phyloP scores from a whole-genome alignment of 257 asterid genomes.

The Solanum chmielewskii region DNA sequence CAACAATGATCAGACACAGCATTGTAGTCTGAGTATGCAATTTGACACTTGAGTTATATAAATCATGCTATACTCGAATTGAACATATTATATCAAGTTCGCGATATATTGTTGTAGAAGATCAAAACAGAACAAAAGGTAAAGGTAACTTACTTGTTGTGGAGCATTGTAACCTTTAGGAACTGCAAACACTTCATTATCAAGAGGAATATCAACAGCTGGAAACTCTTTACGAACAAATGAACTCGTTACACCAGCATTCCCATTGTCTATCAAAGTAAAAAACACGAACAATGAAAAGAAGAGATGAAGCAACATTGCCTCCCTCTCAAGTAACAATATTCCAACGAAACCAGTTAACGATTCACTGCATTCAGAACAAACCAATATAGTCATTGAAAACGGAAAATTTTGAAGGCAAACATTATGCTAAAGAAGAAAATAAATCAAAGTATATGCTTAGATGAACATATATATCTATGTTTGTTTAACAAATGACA shows the following conservation, averaged over 20 bases:
- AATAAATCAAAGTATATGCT: background rate
- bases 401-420: background rate
- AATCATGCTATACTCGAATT: background rate
- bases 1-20: background rate
- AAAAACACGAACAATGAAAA: conserved; percentile 33
- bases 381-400: background rate
- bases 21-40: background rate
- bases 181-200: conserved; percentile 58
- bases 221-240: conserved; percentile 78
- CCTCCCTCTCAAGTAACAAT: background rate
- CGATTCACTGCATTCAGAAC: background rate
- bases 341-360: background rate
- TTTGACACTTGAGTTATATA: background rate
- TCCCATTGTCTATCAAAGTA: conserved; percentile 34
- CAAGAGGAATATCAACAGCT: conserved; percentile 80
- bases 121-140: background rate
- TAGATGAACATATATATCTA: background rate
- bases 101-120: background rate
- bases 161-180: conserved; percentile 91
- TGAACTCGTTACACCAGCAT: conserved; percentile 64
- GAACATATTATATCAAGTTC: background rate
- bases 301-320: conserved; percentile 32
- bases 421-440: background rate
- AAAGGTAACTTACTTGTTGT: conserved; percentile 59
- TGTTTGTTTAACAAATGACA: background rate